Percentiles rank a stretch among this genome's conserved stretches.
Evolutionary conservation across 371 early-diverging fungal species (phyloP).

Genomic region (Lichtheimia hyalospora): DNA sequence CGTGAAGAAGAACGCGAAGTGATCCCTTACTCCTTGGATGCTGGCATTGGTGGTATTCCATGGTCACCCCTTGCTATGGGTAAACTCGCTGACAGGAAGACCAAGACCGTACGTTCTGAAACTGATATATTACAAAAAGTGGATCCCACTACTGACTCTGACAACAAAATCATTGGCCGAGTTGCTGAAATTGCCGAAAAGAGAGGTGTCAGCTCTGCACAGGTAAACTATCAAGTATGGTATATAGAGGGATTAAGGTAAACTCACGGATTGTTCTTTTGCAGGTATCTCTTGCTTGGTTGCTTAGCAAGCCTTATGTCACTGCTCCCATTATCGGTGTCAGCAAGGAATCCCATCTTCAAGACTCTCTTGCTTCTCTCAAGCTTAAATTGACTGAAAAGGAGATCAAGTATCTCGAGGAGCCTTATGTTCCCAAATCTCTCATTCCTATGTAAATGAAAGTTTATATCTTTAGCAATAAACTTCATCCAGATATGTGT

Average conservation of each 20-base stretch:
- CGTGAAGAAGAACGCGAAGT: conserved; percentile 67
- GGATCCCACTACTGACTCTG: not conserved
- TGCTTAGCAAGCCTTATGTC: conserved; percentile 30
- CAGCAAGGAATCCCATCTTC: conserved; percentile 27
- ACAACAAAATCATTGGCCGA: conserved; percentile 29
- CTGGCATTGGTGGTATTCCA: conserved; percentile 43
- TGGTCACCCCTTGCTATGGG: not conserved
- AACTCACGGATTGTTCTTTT: too few species aligned
- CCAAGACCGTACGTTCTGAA: conserved; percentile 11
- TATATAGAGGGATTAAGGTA: too few species aligned
- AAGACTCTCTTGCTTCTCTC: conserved; percentile 27
- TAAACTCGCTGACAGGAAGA: conserved; percentile 26
- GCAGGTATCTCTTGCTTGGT: conserved; percentile 48
- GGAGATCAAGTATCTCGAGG: conserved; percentile 30
- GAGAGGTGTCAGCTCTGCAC: conserved; percentile 27
- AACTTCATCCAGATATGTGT: too few species aligned
- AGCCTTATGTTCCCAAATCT: conserved; percentile 16
- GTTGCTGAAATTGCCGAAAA: conserved; percentile 44
- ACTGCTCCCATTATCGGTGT: conserved; percentile 45
- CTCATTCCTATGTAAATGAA: too few species aligned
- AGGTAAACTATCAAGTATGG: conserved; percentile 14
- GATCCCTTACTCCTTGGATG: conserved; percentile 45
- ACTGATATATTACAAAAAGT: not conserved
- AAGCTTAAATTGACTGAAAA: conserved; percentile 28
- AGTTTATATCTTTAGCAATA: too few species aligned